phyloP scores from a whole-genome alignment of 2,329 filamentous ascomycete species.

The Fusarium guadeloupense region DNA sequence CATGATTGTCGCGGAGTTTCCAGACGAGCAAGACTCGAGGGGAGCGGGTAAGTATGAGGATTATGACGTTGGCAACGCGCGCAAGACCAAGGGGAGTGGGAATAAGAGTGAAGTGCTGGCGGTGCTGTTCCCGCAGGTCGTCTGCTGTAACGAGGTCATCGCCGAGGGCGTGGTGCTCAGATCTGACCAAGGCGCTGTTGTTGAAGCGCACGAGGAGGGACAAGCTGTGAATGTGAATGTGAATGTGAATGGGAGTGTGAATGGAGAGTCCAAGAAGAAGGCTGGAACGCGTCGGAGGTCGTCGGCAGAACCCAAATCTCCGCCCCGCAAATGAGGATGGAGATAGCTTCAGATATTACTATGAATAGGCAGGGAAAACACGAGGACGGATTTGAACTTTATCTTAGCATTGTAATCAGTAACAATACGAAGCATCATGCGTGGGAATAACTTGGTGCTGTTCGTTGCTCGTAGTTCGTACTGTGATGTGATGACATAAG shows the following conservation, averaged over 20 bases:
- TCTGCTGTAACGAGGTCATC: constrained; percentile 36
- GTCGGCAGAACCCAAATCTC: constrained; percentile 22
- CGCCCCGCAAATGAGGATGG: constrained; percentile 14
- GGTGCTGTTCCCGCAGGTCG: constrained; percentile 41
- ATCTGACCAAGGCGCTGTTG: constrained; percentile 34
- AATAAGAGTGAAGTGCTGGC: constrained; percentile 7
- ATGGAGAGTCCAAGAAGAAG: constrained; percentile 28
- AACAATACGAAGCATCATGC: not conserved
- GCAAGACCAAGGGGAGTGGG: constrained; percentile 17
- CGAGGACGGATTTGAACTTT: not conserved
- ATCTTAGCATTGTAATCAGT: not conserved
- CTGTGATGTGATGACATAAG: no score
- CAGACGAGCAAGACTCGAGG: constrained; percentile 33
- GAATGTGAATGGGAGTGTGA: constrained; percentile 11
- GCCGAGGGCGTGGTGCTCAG: constrained; percentile 40
- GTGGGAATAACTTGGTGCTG: no score
- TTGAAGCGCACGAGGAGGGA: constrained; percentile 28
- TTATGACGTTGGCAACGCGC: constrained; percentile 21
- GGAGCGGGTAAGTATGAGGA: constrained; percentile 34
- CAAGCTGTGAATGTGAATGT: constrained; percentile 11
- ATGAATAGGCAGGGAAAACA: not conserved
- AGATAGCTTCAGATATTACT: not conserved
- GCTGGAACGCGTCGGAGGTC: constrained; percentile 8
- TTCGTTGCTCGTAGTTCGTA: no score
- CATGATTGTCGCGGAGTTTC: constrained; percentile 38